Evolutionary conservation across 225 moss, liverwort and hornwort species (phyloP).

Genomic region (Sphagnum contortum): DNA sequence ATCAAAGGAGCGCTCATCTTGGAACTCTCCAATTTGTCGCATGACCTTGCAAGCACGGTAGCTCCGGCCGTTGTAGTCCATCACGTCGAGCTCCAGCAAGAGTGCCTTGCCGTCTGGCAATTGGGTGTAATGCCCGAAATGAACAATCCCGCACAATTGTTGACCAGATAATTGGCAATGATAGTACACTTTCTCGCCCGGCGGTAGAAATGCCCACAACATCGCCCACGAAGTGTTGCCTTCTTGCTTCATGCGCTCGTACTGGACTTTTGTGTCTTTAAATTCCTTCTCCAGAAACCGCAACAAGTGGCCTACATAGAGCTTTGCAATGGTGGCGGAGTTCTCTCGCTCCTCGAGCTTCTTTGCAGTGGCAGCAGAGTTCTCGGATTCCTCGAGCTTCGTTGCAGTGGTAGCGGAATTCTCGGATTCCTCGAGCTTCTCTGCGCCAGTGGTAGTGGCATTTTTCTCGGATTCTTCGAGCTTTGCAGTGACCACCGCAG

Average conservation of each 20-base stretch:
- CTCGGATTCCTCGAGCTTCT: no score
- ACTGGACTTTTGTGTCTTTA: constrained; percentile 3
- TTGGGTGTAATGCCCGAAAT: background rate
- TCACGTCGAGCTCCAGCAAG: constrained; percentile 4
- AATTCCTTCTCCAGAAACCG: constrained; percentile 18
- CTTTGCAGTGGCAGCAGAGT: background rate
- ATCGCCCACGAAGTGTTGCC: constrained; percentile 14
- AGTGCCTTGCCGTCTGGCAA: background rate
- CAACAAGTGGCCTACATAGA: constrained; percentile 16
- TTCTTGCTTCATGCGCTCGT: constrained; percentile 12
- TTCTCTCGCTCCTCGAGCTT: background rate
- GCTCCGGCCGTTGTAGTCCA: constrained; percentile 3
- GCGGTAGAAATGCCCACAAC: constrained; percentile 15
- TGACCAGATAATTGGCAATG: constrained; percentile 11
- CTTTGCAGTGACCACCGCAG: background rate
- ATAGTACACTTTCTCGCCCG: constrained; percentile 19
- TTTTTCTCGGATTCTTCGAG: no score
- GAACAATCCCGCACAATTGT: constrained; percentile 7
- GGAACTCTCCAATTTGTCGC: background rate
- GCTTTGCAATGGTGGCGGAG: background rate
- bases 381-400: no score
- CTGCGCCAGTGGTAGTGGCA: no score
- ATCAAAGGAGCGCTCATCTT: background rate
- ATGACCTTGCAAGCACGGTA: constrained; percentile 1
- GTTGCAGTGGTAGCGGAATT: no score